Base-by-base conservation (phyloP, 2,329 filamentous ascomycete genomes). In the Malbranchea zuffiana region DNA sequence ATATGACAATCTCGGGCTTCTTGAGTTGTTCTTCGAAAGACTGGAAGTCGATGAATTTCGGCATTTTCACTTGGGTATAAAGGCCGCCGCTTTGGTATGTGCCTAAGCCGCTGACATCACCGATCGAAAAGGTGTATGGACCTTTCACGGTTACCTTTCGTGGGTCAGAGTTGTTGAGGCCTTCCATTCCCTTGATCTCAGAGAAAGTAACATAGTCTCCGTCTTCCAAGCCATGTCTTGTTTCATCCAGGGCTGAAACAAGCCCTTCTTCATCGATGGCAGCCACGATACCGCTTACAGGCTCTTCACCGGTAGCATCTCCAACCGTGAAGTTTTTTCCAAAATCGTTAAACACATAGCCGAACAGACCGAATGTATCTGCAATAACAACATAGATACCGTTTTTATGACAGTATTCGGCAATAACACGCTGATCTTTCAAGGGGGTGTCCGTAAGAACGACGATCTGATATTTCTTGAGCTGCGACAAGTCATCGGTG, bases 51-150 rank as follows among this genome's bases (percentile, higher is more conserved):
- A 96, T 64, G 37, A 85, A 75, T 66, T 90, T 94, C 34, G 90
- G 90, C 88, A 95, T 95, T 72, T 96, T 98, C 61, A 96, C 90
- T 61, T 98, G 90, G 25, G 83, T 80, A 60, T 82, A 98, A 42
- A 94, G 74, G 43, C 90, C 90, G 31, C 88, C 88, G 35, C 82
- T 75, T 66, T 83, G 68, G 66, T 98, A 98, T 51, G 82, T 72
- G 23, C 90, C 90, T 23, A 95, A 71, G 4, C 76, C 80, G 16
- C 82, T 84, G 6, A 96, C 85, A 57, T 95, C 85, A 27, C 88
- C 90, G 49, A 98, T 95, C 10, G 85, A 90, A 63, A 98, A 98
- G 6, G 87, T 94, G 60, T 96, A 98, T 3, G 90, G 90, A 1
- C 83, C 90, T 66, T 93, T 95, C 33, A 95, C 86, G 3, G 81